Evolutionary conservation across 495 filamentous ascomycete species (phyloP).

Genomic region (Penicillium canescens): DNA sequence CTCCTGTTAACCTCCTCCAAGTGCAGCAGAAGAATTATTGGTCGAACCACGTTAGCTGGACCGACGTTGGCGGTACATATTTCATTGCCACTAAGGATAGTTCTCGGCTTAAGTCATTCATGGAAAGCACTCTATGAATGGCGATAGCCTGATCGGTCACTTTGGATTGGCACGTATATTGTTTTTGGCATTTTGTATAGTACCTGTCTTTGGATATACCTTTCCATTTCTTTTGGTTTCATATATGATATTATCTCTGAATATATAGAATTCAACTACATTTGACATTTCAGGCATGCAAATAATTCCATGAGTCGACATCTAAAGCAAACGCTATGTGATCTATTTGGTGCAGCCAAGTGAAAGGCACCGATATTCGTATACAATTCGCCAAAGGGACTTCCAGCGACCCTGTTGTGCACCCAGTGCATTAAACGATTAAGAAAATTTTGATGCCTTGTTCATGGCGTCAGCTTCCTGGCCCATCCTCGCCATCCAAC

Average conservation of each 20-base stretch:
- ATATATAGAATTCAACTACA: conserved; percentile 7
- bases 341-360: background rate
- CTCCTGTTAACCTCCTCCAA: conserved; percentile 74
- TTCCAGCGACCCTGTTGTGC: background rate
- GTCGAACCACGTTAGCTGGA: conserved; percentile 89
- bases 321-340: background rate
- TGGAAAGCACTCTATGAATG: conserved; percentile 35
- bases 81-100: conserved; percentile 86
- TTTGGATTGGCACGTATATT: conserved; percentile 9
- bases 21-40: conserved; percentile 77
- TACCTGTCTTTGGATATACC: conserved; percentile 24
- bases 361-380: no score
- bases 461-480: conserved; percentile 91
- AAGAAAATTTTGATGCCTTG: conserved; percentile 51
- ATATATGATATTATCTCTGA: conserved; percentile 26
- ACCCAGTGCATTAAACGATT: conserved; percentile 4
- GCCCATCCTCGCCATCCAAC: conserved; percentile 87
- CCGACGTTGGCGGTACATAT: conserved; percentile 76
- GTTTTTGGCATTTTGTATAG: conserved; percentile 20
- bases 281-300: background rate
- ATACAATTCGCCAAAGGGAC: no score
- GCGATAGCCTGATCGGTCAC: background rate
- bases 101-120: conserved; percentile 49
- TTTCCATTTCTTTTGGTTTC: background rate
- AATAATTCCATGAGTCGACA: background rate